Evolutionary conservation across 768 basidiomycete genomes (phyloP).

Genomic region (Megacollybia marginata): DNA sequence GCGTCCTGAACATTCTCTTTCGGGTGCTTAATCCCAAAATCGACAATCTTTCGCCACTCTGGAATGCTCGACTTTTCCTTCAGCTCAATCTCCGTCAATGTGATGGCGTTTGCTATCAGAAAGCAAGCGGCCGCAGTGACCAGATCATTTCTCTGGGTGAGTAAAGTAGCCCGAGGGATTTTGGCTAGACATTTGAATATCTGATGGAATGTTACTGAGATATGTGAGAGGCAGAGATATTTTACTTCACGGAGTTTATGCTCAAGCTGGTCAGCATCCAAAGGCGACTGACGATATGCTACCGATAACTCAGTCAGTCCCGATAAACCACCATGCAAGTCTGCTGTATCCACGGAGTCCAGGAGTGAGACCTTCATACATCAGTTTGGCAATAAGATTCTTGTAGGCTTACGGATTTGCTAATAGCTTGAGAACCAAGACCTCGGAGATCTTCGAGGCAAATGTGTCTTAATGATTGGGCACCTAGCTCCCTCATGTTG

Average conservation of each 20-base stretch:
- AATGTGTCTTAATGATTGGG: constrained; percentile 65
- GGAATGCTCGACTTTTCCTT: constrained; percentile 36
- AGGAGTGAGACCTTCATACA: constrained; percentile 26
- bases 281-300: constrained; percentile 36
- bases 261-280: constrained; percentile 24
- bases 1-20: constrained; percentile 62
- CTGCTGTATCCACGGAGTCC: constrained; percentile 55
- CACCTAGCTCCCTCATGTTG: constrained; percentile 68
- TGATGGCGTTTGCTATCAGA: constrained; percentile 59
- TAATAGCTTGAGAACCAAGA: constrained; percentile 42
- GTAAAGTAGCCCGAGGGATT: constrained; percentile 52
- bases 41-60: constrained; percentile 63
- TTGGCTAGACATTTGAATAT: constrained; percentile 52
- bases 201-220: constrained; percentile 27
- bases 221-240: constrained; percentile 2
- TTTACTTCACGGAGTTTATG: constrained; percentile 40
- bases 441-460: constrained; percentile 50
- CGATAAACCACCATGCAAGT: constrained; percentile 78
- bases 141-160: constrained; percentile 62
- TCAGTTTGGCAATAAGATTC: not conserved
- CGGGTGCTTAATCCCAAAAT: constrained; percentile 66
- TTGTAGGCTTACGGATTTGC: constrained; percentile 42
- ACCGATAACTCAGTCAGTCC: constrained; percentile 66
- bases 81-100: constrained; percentile 43
- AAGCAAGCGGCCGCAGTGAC: constrained; percentile 66